Conservation (phyloP, 2,329 filamentous ascomycete genomes). For the Aspergillus caelatus region DNA sequence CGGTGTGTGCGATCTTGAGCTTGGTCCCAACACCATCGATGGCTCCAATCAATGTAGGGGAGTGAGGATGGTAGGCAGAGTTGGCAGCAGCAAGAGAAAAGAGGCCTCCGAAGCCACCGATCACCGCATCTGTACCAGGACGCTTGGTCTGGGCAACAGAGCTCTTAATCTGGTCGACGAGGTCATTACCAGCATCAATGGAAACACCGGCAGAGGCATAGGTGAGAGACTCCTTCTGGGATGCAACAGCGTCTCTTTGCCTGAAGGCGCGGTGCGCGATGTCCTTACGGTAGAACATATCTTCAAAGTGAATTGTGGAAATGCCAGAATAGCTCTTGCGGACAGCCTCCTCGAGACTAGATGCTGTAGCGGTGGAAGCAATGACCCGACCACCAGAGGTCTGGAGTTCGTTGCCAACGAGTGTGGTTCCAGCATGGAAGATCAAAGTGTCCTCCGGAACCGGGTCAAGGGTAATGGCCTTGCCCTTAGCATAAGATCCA, state of each 20-base stretch:
- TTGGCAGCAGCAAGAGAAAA: slow-evolving; percentile 69
- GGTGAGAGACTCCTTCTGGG: slow-evolving; percentile 60
- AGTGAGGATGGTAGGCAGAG: slow-evolving; percentile 73
- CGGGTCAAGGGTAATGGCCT: slow-evolving; percentile 60
- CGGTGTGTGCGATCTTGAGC: slow-evolving; percentile 89
- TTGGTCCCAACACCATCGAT: slow-evolving; percentile 98
- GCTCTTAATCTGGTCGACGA: slow-evolving; percentile 89
- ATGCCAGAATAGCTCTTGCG: slow-evolving; percentile 86
- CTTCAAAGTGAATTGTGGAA: slow-evolving; percentile 76
- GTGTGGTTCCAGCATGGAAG: slow-evolving; percentile 88
- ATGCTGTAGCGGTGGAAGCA: slow-evolving; percentile 79
- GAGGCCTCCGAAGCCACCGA: slow-evolving; percentile 92
- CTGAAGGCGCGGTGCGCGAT: slow-evolving; percentile 73
- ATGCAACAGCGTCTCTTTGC: slow-evolving; percentile 30
- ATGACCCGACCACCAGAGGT: slow-evolving; percentile 91
- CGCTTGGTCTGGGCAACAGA: slow-evolving; percentile 83
- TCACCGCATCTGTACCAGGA: slow-evolving; percentile 86
- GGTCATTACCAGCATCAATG: slow-evolving; percentile 89
- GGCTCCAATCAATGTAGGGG: slow-evolving; percentile 84
- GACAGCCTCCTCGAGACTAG: slow-evolving; percentile 78
- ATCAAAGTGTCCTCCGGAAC: slow-evolving; percentile 65
- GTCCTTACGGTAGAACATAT: slow-evolving; percentile 90
- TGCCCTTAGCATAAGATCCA: slow-evolving; percentile 80
- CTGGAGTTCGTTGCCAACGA: slow-evolving; percentile 65
- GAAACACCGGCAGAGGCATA: slow-evolving; percentile 93